These are phyloP conservation scores for Monosporascus sp. DNA, from an alignment of 2,329 filamentous ascomycete genomes.

Conservation along the genomic window DNA sequence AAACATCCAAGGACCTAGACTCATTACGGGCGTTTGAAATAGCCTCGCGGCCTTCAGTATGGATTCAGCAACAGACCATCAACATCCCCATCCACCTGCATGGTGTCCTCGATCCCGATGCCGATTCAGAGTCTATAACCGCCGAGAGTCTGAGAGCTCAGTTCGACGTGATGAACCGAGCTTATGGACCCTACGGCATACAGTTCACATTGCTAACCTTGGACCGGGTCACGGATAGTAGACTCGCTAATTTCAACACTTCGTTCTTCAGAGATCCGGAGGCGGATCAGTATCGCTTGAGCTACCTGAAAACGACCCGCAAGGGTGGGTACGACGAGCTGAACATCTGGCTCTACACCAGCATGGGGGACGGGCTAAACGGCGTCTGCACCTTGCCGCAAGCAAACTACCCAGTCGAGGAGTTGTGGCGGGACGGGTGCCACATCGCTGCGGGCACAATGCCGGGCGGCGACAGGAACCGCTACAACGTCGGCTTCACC, in stretches of 20 bases:
- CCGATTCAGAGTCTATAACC: neutral
- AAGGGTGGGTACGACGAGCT: neutral
- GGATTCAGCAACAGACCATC: neutral
- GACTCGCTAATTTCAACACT: neutral
- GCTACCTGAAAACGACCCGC: neutral
- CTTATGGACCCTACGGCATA: neutral
- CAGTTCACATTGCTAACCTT: neutral
- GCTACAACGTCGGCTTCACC: conserved; percentile 34
- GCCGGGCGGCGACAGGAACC: conserved; percentile 23
- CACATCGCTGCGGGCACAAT: conserved; percentile 22
- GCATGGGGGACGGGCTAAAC: neutral
- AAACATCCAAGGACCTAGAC: neutral
- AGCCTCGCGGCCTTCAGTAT: neutral
- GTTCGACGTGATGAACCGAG: neutral
- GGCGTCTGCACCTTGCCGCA: neutral
- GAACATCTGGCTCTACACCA: neutral
- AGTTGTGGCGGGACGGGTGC: conserved; percentile 15
- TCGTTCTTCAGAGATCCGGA: neutral
- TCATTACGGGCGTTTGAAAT: neutral
- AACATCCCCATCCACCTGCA: neutral
- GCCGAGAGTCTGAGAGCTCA: neutral
- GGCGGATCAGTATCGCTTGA: neutral
- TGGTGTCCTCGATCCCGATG: neutral
- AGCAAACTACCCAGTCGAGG: neutral
- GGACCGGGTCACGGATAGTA: neutral